phyloP scores from a whole-genome alignment of 2,329 filamentous ascomycete genomes.

The Zymoseptoria pseudotritici region DNA sequence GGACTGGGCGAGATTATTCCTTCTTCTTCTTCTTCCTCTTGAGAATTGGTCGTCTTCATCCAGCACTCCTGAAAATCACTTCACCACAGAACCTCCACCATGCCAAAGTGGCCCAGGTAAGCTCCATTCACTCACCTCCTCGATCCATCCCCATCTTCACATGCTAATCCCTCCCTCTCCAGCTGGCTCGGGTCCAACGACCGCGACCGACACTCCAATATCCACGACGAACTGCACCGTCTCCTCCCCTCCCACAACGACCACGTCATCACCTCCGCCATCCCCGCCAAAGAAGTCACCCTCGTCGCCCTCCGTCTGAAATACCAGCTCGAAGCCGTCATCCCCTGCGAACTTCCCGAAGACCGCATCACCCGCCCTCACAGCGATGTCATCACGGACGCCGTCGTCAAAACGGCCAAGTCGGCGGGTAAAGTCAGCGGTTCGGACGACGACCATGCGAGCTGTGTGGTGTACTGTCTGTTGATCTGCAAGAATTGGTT shows the following conservation, averaged over 20 bases:
- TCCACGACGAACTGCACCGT: conserved; percentile 37
- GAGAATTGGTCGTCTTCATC: background rate
- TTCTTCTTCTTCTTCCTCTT: background rate
- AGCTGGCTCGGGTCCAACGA: conserved; percentile 24
- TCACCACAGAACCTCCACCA: background rate
- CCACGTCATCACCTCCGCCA: conserved; percentile 53
- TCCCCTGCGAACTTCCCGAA: conserved; percentile 84
- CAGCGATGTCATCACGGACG: conserved; percentile 72
- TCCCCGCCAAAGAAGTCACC: conserved; percentile 73
- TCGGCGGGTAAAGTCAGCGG: conserved; percentile 56
- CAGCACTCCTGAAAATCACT: too few species aligned
- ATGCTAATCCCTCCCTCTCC: conserved; percentile 1
- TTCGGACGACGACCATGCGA: conserved; percentile 49
- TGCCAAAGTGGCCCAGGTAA: conserved; percentile 6
- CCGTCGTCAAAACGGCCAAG: conserved; percentile 72
- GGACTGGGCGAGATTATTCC: background rate
- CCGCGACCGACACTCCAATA: conserved; percentile 29
- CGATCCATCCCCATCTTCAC: background rate
- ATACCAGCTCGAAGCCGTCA: conserved; percentile 79
- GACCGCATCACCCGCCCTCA: conserved; percentile 68
- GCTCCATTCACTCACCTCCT: background rate
- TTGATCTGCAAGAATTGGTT: conserved; percentile 72
- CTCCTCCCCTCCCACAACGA: conserved; percentile 58
- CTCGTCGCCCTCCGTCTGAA: conserved; percentile 84
- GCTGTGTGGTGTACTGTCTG: conserved; percentile 78